Percentiles rank a stretch among this genome's conserved stretches.
Conservation (phyloP, 768 basidiomycete species). For the Epithele typhae region DNA sequence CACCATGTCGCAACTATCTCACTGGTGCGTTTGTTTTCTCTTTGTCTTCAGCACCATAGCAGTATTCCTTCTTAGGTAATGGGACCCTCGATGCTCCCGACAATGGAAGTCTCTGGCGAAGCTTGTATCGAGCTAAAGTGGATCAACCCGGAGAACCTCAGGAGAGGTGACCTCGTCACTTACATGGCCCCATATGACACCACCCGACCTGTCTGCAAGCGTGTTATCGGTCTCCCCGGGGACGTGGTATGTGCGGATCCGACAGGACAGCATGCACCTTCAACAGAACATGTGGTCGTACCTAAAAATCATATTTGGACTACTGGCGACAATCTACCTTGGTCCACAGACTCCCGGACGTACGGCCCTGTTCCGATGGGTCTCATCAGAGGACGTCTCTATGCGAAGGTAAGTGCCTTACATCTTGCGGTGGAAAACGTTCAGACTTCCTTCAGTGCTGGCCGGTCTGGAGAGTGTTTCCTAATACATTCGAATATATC, state of each 20-base stretch:
- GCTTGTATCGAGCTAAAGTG: slow-evolving; percentile 59
- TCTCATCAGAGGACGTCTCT: slow-evolving; percentile 64
- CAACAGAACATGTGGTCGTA: slow-evolving; percentile 68
- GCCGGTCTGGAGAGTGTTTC: not conserved
- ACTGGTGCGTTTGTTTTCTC: slow-evolving; percentile 33
- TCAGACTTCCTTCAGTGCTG: not conserved
- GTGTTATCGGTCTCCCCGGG: slow-evolving; percentile 85
- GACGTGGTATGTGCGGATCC: slow-evolving; percentile 90
- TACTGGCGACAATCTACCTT: slow-evolving; percentile 80
- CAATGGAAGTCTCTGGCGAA: slow-evolving; percentile 56
- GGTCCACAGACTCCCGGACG: slow-evolving; percentile 83
- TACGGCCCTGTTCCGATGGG: slow-evolving; percentile 91
- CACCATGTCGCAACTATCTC: slow-evolving; percentile 58
- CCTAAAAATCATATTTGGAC: slow-evolving; percentile 91
- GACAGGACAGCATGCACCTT: slow-evolving; percentile 56
- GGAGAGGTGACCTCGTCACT: slow-evolving; percentile 76
- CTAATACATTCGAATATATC: not conserved
- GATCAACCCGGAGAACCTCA: slow-evolving; percentile 45
- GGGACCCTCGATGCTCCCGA: slow-evolving; percentile 83
- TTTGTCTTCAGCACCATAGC: not conserved
- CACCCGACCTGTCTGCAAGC: slow-evolving; percentile 72
- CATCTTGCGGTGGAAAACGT: slow-evolving; percentile 1
- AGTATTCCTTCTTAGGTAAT: slow-evolving; percentile 40
- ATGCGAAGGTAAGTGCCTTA: slow-evolving; percentile 65
- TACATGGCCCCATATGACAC: slow-evolving; percentile 69